Evolutionary conservation across 345 rosid species (phyloP), one percentile per base, ranked within the genome.

Genomic region (Populus tremula): DNA sequence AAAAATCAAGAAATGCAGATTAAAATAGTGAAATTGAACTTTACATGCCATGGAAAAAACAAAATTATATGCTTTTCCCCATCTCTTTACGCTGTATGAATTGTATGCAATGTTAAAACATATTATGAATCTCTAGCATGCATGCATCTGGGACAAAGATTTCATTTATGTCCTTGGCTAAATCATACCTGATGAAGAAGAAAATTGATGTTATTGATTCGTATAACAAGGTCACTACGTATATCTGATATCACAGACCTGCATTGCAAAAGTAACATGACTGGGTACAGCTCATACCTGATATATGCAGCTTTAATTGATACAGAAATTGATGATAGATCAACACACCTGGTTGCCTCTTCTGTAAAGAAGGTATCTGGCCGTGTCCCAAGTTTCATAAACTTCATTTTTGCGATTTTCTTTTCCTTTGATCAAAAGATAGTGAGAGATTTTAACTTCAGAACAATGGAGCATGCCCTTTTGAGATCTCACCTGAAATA

Each of bases 331-430:
- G 36, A 12, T n/a, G 41, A 72, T 5, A 35, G 8, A 31, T 7
- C 11, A 27, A 5, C 5, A 20, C 70, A 93, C 99, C 99, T 90
- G 82, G 93, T 92, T 73, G 97, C 89, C 78, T 89, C 97, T 87
- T 96, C 97, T 67, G 97, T 88, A 69, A 86, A 91, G 84, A 94
- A 94, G 62, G 98, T 92, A 82, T 96, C 98, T 6, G 93, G 96
- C 85, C 89, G 88, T 56, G 89, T 90, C 66, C 98, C 98, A 12
- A 96, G 82, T 87, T 92, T 96, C 99, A 96, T 96, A 78, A 87
- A 96, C 91, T 96, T 96, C 98, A 96, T 96, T 80, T 81, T 84
- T 41, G 69, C 82, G 25, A 39, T 47, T 47, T 67, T 47, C 68
- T 20, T 41, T 82, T 78, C 78, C 76, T 78, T 71, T 45, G 69